phyloP scores from a whole-genome alignment of 225 moss, liverwort and hornwort genomes.

The Rhytidiadelphus loreus region DNA sequence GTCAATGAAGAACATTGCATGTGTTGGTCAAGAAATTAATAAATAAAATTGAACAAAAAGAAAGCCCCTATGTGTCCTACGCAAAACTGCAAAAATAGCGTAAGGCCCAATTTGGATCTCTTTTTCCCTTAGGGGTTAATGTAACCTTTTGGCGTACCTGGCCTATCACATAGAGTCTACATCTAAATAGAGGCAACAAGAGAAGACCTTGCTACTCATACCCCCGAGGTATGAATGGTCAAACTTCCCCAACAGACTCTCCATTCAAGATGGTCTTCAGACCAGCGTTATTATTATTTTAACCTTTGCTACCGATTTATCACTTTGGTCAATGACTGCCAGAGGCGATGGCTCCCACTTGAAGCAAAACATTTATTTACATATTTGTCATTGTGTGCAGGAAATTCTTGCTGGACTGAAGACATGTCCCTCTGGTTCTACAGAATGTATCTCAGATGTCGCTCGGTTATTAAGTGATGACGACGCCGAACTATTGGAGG shows the following conservation, averaged over 20 bases:
- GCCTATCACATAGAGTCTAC: not conserved
- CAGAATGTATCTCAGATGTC: constrained; percentile 27
- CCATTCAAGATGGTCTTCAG: not conserved
- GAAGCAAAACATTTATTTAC: not conserved
- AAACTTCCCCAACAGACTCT: not conserved
- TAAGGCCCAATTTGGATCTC: not conserved
- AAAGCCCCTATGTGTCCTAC: not conserved
- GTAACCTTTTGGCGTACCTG: not conserved
- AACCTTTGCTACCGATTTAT: not conserved
- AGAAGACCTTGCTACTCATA: not conserved
- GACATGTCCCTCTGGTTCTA: constrained; percentile 11
- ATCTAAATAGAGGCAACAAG: not conserved
- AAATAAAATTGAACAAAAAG: not conserved
- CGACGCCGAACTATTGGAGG: constrained; percentile 44
- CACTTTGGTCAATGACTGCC: not conserved
- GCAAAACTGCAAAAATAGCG: not conserved
- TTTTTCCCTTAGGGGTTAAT: not conserved
- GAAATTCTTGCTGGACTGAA: constrained; percentile 42
- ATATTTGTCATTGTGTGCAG: constrained; percentile 7
- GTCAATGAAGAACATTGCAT: not conserved
- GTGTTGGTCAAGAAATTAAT: not conserved
- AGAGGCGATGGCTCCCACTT: not conserved
- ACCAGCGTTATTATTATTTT: not conserved
- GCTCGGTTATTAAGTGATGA: constrained; percentile 11
- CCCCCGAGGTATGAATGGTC: not conserved